A percentile compares a stretch with the other conserved stretches of the same genome.
Conservation (phyloP, 805 yeast genomes). For the Starmerella stellata region DNA sequence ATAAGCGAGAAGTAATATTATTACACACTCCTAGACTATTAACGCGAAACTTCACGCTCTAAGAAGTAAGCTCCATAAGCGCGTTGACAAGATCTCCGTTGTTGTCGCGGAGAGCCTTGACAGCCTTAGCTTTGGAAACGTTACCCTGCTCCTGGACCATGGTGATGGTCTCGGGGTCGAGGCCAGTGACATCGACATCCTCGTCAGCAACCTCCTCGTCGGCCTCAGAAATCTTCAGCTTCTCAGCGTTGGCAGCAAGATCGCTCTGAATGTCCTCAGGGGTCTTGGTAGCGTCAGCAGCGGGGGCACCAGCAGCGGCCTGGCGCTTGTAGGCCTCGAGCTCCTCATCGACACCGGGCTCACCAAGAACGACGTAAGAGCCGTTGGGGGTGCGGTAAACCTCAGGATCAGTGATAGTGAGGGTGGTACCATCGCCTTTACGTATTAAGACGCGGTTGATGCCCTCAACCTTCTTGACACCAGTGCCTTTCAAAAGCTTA, state of each 20-base stretch:
- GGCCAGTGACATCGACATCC: slow-evolving; percentile 70
- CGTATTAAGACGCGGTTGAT: slow-evolving; percentile 90
- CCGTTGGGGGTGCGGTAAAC: slow-evolving; percentile 89
- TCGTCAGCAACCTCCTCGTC: slow-evolving; percentile 41
- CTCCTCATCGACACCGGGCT: slow-evolving; percentile 81
- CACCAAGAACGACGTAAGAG: slow-evolving; percentile 92
- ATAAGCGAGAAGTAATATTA: too few species aligned
- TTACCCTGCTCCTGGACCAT: slow-evolving; percentile 83
- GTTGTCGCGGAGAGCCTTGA: slow-evolving; percentile 72
- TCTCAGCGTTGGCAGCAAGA: slow-evolving; percentile 22
- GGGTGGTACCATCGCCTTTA: slow-evolving; percentile 76
- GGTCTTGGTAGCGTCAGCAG: slow-evolving; percentile 25
- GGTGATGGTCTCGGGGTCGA: slow-evolving; percentile 64
- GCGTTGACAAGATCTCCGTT: slow-evolving; percentile 92
- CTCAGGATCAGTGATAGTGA: slow-evolving; percentile 85
- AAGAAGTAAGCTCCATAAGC: slow-evolving; percentile 43
- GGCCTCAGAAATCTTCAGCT: slow-evolving; percentile 19
- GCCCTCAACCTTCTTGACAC: slow-evolving; percentile 78
- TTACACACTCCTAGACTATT: too few species aligned
- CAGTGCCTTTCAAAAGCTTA: slow-evolving; percentile 69
- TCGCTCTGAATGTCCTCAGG: slow-evolving; percentile 20
- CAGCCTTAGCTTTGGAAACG: slow-evolving; percentile 77
- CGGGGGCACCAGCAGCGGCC: slow-evolving; percentile 27
- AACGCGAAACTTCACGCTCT: slow-evolving; percentile 6
- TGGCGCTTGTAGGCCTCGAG: slow-evolving; percentile 34